Evolutionary conservation across 768 basidiomycete species (phyloP).

Genomic region (Rhizopogon vesiculosus): DNA sequence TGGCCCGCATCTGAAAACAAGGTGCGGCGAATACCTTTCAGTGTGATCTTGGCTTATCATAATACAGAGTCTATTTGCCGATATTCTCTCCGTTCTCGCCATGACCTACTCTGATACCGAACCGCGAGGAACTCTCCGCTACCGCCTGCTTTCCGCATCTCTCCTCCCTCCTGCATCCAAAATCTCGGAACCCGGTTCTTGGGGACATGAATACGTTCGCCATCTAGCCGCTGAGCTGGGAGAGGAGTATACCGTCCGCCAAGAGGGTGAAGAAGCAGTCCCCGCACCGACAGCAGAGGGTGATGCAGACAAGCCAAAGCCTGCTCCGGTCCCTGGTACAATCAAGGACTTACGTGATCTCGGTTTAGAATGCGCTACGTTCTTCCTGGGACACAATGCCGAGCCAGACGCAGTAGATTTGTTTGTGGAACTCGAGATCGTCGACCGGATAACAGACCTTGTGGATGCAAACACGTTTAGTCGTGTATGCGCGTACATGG

Average conservation of each 20-base stretch:
- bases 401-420: slow-evolving; percentile 98
- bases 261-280: slow-evolving; percentile 41
- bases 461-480: slow-evolving; percentile 86
- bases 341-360: slow-evolving; percentile 73
- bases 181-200: slow-evolving; percentile 86
- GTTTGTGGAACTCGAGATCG: slow-evolving; percentile 88
- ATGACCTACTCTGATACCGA: slow-evolving; percentile 99
- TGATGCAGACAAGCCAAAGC: slow-evolving; percentile 28
- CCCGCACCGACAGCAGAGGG: slow-evolving; percentile 14
- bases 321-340: slow-evolving; percentile 40
- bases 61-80: slow-evolving; percentile 83
- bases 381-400: slow-evolving; percentile 90
- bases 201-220: slow-evolving; percentile 99
- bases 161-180: slow-evolving; percentile 60
- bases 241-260: slow-evolving; percentile 81
- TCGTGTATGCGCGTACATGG: slow-evolving; percentile 95
- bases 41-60: background rate
- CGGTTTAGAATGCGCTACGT: slow-evolving; percentile 80
- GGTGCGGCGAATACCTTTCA: slow-evolving; percentile 31
- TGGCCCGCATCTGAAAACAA: slow-evolving; percentile 79
- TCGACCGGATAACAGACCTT: slow-evolving; percentile 67
- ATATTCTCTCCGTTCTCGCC: slow-evolving; percentile 95
- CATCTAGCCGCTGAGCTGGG: slow-evolving; percentile 96
- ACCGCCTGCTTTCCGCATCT: slow-evolving; percentile 79
- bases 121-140: slow-evolving; percentile 91